phyloP scores from a whole-genome alignment of 75 land plant species.

The Pseudotsuga menziesii region DNA sequence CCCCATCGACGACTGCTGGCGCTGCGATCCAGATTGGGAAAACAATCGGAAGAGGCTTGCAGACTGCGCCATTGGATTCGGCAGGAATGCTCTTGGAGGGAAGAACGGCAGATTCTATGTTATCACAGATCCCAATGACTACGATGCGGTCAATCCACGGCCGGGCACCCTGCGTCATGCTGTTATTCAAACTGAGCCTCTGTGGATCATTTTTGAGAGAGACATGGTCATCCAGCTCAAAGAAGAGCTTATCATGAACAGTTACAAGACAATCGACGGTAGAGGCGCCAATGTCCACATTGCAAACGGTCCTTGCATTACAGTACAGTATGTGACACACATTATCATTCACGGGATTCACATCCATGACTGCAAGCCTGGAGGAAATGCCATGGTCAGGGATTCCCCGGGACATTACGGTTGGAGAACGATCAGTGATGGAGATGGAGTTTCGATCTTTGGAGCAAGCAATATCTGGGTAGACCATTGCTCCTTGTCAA shows the following conservation, averaged over 20 bases:
- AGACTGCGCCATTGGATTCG: constrained; percentile 38
- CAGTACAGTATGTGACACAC: constrained; percentile 17
- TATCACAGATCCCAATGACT: constrained; percentile 21
- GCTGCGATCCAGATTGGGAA: constrained; percentile 35
- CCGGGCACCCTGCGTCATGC: constrained; percentile 34
- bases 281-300: constrained; percentile 23
- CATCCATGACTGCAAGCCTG: constrained; percentile 57
- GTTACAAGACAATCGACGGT: constrained; percentile 29
- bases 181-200: constrained; percentile 23
- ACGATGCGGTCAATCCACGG: constrained; percentile 24
- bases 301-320: constrained; percentile 20
- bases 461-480: constrained; percentile 66
- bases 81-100: constrained; percentile 24
- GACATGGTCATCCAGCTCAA: constrained; percentile 14
- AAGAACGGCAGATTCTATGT: constrained; percentile 17
- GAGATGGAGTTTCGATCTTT: constrained; percentile 69
- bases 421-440: constrained; percentile 64
- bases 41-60: constrained; percentile 23
- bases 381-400: constrained; percentile 73
- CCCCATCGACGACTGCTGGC: constrained; percentile 74
- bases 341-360: constrained; percentile 27
- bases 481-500: constrained; percentile 67
- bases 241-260: constrained; percentile 27
- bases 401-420: constrained; percentile 68
- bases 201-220: constrained; percentile 19